Conservation (phyloP, 2,329 filamentous ascomycete species). For the Onygenales sp. region DNA sequence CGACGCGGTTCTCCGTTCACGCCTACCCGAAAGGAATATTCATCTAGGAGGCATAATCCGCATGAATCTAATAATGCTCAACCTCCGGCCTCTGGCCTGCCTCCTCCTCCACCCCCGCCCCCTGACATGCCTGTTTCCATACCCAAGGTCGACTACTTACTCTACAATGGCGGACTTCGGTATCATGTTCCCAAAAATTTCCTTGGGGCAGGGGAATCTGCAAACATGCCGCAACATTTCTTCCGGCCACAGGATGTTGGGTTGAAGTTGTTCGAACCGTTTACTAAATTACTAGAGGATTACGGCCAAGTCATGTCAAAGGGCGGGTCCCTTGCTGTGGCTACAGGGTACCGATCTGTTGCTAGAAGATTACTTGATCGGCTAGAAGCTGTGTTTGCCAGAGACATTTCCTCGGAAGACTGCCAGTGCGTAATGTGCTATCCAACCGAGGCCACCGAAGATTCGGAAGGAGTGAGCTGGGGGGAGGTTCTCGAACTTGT, state of each 20-base stretch:
- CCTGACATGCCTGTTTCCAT: conserved; percentile 57
- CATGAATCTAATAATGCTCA: not conserved
- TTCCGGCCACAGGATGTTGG: conserved; percentile 59
- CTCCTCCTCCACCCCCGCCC: conserved; percentile 67
- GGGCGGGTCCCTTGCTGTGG: conserved; percentile 84
- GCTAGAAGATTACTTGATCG: conserved; percentile 81
- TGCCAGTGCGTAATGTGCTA: conserved; percentile 82
- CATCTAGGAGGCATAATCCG: not conserved
- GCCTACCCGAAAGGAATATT: not conserved
- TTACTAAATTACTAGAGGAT: conserved; percentile 74
- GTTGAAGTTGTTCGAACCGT: conserved; percentile 69
- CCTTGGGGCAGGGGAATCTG: conserved; percentile 43
- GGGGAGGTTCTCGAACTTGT: conserved; percentile 91
- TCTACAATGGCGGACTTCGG: conserved; percentile 76
- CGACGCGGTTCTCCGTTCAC: not conserved
- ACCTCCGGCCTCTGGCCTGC: conserved; percentile 11
- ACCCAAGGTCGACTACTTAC: conserved; percentile 81
- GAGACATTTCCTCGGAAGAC: conserved; percentile 79
- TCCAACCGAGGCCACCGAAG: conserved; percentile 46
- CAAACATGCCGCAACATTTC: conserved; percentile 47
- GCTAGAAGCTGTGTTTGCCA: conserved; percentile 85
- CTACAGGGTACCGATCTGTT: conserved; percentile 91
- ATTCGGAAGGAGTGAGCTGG: conserved; percentile 70
- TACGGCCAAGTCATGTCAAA: conserved; percentile 73
- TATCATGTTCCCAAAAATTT: conserved; percentile 65